Percentiles rank a stretch among this genome's conserved stretches.
phyloP scores from a whole-genome alignment of 75 land plant species.

The Selaginella tamariscina region DNA sequence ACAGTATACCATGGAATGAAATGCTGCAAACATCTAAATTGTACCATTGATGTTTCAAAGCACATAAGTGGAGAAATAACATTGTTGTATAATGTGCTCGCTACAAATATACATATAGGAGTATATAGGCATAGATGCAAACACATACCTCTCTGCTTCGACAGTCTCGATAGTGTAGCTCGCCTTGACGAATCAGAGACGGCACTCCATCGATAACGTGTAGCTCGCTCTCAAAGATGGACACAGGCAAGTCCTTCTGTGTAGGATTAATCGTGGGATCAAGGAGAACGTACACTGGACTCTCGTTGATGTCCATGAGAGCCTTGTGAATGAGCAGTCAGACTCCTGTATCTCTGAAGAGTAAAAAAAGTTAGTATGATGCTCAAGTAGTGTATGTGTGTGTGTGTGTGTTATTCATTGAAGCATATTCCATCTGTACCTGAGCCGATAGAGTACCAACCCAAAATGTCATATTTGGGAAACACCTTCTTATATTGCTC shows the following conservation, averaged over 20 bases:
- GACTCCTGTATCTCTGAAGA: slow-evolving; percentile 73
- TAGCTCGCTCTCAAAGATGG: slow-evolving; percentile 88
- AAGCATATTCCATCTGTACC: too few species aligned
- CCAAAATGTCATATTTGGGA: slow-evolving; percentile 82
- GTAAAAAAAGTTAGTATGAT: too few species aligned
- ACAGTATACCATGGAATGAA: too few species aligned
- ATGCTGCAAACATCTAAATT: too few species aligned
- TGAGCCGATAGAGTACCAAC: slow-evolving; percentile 96
- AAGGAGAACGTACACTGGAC: slow-evolving; percentile 81
- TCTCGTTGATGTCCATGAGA: slow-evolving; percentile 97
- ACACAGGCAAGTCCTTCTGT: slow-evolving; percentile 85
- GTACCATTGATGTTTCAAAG: too few species aligned
- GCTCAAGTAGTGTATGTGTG: too few species aligned
- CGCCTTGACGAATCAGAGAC: slow-evolving; percentile 86
- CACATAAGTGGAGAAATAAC: too few species aligned
- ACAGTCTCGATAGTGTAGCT: slow-evolving; percentile 80
- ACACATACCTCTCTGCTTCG: neutral
- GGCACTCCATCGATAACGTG: slow-evolving; percentile 98
- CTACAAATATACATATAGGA: too few species aligned
- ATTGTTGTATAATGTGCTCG: too few species aligned
- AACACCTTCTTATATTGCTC: slow-evolving; percentile 99
- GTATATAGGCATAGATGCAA: too few species aligned
- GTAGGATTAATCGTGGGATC: slow-evolving; percentile 90
- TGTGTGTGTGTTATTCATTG: too few species aligned
- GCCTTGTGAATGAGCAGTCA: slow-evolving; percentile 91